Evolutionary conservation across 2,329 filamentous ascomycete species (phyloP), one percentile per base, ranked within the genome.

Genomic region (Colletotrichum sp.): DNA sequence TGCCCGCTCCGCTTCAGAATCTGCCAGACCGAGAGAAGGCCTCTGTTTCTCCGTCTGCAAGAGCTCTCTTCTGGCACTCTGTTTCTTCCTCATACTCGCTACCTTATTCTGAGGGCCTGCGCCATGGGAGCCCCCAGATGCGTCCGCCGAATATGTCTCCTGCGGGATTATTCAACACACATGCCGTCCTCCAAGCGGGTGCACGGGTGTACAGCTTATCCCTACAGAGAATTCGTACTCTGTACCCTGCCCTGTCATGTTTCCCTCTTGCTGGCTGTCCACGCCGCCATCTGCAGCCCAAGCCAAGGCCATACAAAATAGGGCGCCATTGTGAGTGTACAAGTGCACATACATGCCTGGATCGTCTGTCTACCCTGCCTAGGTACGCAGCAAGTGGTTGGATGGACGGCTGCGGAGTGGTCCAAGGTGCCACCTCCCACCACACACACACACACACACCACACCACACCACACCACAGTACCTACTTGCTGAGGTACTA

Each of bases 121-220:
- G 66, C 66, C 67, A 65, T 48, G 67, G 52, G 28, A 71, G 36
- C 67, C 34, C 34, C 36, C 16, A 8, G 36, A 16, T 38, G 15
- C 15, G 36, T 38, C 36, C 15, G 36, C 36, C 36, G 36, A 38
- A 71, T 58, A 58, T 58, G 26, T 32, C 63, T 30, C 58, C 67
- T 78, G 76, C 76, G 74, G 74, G 70, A 77, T 74, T 74, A 65
- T 77, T 77, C 74, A 73, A 38, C 36, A 18, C 36, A 38, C 71
- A 57, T 74, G 67, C 76, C 70, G 71, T 71, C 52, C 72, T 43
- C 71, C 48, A 74, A 58, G 63, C 67, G 32, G 60, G 71, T 76
- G 76, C 74, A 77, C 76, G 76, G 74, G 71, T 77, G 61, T 66
- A 77, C 63, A 70, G 70, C 69, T 76, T 72, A 74, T 76, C 58